Evolutionary conservation across 768 basidiomycete genomes (phyloP), one percentile per base, ranked within the genome.

Genomic region (Cystofilobasidium macerans): DNA sequence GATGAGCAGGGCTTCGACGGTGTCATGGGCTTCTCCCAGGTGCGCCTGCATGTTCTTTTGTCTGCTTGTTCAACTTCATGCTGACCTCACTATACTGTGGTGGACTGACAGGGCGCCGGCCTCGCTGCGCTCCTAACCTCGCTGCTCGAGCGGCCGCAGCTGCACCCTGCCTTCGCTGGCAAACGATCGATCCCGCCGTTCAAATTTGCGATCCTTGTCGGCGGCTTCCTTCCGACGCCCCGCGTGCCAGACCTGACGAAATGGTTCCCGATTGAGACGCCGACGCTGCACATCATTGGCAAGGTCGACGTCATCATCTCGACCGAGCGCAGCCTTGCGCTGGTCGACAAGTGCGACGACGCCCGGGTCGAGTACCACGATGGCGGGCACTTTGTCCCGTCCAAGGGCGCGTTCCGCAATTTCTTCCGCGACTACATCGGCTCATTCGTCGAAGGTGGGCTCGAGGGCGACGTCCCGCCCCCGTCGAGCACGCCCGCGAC

Each of bases 311-410:
- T 87, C 14, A 80, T 93, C 28, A 86, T 92, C 14, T 73, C 81
- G 14, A 81, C 82, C 73, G 87, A 88, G 72, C 81, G 88, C 36
- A 82, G 87, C 0, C 79, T 79, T 67, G 72, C 74, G 20, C 76
- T 90, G 7, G 74, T 87, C 20, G 78, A 79, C 9, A 75, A 82
- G n/a, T 65, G 64, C 28, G n/a, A 43, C 33, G 65, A 61, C 20
- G 51, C 79, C 35, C 80, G 88, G 14, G 81, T 91, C 12, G 88
- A 88, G 72, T 81, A 80, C 69, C 89, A 92, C 65, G 83, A 84
- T 30, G 89, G 89, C 61, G 89, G 88, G 11, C 89, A 92, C 74
- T 88, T 89, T 70, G 84, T 91, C 4, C 89, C 89, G 1, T 85
- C 84, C 13, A 87, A 86, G 70, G 83, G 81, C 1, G 80, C 77